Evolutionary conservation across 1,284 basidiomycete species (phyloP), one percentile per base, ranked within the genome.

Genomic region (Rhodotorula sp.): DNA sequence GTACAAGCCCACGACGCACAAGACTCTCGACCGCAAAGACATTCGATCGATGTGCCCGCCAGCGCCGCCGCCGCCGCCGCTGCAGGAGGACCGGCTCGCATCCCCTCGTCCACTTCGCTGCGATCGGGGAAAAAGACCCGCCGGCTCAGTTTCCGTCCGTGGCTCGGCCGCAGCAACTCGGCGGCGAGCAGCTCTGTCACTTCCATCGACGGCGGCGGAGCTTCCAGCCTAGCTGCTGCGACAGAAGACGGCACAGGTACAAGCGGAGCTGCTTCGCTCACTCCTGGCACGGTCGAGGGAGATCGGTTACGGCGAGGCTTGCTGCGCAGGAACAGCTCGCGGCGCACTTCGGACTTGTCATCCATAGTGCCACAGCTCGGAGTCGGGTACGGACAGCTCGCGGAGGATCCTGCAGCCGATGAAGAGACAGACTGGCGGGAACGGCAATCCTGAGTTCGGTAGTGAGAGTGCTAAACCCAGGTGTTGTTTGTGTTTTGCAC

Each of bases 301-400:
- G 56, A 58, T 22, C 53, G 49, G 56, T 30, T 67, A 4, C 15
- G 61, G 30, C 51, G 61, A 5, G 61, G 60, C 24, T 24, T 62
- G n/a, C 44, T 71, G 33, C 37, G 69, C 55, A 48, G 69, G 49
- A 70, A 70, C 54, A 46, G 33, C 24, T 70, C 66, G 42, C 44
- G 66, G 60, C 58, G 58, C 44, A 46, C 66, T 17, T 57, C 54
- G 20, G 58, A 59, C 20, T 37, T 58, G 59, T 45, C 48, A 6
- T 14, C n/a, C 1, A 26, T 29, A 6, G 22, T 37, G 22, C 60
- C 60, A 5, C 46, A 55, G 26, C 46, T 67, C 15, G 66, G 60
- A 5, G 46, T 45, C 30, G 66, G 60, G 37, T 51, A 37, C 48
- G 54, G 57, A 10, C 53, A 54, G 14, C 29, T 54, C 3, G 53